Base-by-base conservation (phyloP, 2,329 filamentous ascomycete species). In the Fusarium annulatum region DNA sequence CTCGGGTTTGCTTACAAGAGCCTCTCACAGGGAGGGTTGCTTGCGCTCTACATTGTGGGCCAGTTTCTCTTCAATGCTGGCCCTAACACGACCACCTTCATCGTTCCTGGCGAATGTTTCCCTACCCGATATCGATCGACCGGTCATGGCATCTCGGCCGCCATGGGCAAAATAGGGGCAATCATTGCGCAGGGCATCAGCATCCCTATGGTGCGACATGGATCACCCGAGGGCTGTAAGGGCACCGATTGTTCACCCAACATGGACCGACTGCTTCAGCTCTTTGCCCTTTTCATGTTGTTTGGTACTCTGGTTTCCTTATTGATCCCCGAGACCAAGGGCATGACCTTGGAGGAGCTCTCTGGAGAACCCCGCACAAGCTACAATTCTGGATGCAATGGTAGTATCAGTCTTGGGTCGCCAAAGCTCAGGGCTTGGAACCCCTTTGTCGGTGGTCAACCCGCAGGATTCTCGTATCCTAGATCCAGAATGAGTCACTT, bases 261-360 rank as follows among this genome's bases (percentile, higher is more conserved):
- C 88, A 86, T 95, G 61, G 88, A 93, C 80, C 90, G 92, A 64
- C 88, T 95, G 42, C 91, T 96, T 85, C 87, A 94, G 80, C 92
- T 95, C 42, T 95, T 94, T 81, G 92, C 92, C 0, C 85, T 94
- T 15, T 95, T 96, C 85, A 95, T 95, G 93, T 85, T 95, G 10
- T 87, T 88, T 58, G 94, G 94, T 41, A 88, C 89, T 52, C 82
- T 94, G 52, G 89, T 90, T 6, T 91, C 91, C 3, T 84, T 95
- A 7, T 83, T 96, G n/a, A 90, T 95, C 28, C 93, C 93, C 0
- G 93, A 95, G 83, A 95, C 92, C 0, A 94, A 92, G 84, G 88
- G 92, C 3, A 86, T 90, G 80, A 94, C 93, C 1, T 84, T 96
- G 46, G 94, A 94, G 79, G 88, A 91, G 72, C 83, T 94, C 21